A percentile compares a stretch with the other conserved stretches of the same genome.
Evolutionary conservation across 2,329 filamentous ascomycete genomes (phyloP).

Genomic region (Aspergillus pseudoviridinutans): DNA sequence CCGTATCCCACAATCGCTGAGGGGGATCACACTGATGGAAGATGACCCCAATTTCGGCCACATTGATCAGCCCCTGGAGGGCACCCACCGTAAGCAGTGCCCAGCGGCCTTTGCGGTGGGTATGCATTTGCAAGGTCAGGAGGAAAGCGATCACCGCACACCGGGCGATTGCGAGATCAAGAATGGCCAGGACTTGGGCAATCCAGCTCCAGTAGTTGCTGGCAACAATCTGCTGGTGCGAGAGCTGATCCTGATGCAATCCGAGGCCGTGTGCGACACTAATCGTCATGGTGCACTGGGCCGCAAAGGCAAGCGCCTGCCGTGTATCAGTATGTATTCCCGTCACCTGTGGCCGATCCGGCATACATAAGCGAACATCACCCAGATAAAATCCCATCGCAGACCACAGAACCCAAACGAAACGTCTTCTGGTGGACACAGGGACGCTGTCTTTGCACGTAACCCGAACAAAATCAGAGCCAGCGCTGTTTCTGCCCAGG

Average conservation of each 20-base stretch:
- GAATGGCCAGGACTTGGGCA: slow-evolving; percentile 9
- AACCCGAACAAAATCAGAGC: slow-evolving; percentile 13
- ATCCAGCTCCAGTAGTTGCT: slow-evolving; percentile 18
- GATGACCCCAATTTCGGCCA: slow-evolving; percentile 12
- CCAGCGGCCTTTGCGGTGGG: slow-evolving; percentile 7
- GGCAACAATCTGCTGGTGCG: slow-evolving; percentile 6
- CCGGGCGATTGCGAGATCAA: slow-evolving; percentile 11
- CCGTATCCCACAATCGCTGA: slow-evolving; percentile 11
- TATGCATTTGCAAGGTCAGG: slow-evolving; percentile 12
- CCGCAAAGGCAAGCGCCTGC: slow-evolving; percentile 9
- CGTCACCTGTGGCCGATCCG: background rate
- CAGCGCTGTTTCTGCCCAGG: slow-evolving; percentile 15
- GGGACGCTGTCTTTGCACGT: slow-evolving; percentile 14
- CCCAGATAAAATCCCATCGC: slow-evolving; percentile 21
- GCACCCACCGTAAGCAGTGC: slow-evolving; percentile 12
- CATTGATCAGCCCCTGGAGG: slow-evolving; percentile 11
- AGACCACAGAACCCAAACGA: slow-evolving; percentile 13
- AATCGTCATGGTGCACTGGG: slow-evolving; percentile 12
- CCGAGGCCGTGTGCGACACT: slow-evolving; percentile 15
- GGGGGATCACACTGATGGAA: slow-evolving; percentile 13
- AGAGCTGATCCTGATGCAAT: slow-evolving; percentile 10
- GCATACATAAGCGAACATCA: slow-evolving; percentile 12
- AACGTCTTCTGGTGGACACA: slow-evolving; percentile 7
- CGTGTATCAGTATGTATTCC: background rate
- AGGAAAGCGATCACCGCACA: slow-evolving; percentile 16